Evolutionary conservation across 345 rosid species (phyloP).

Genomic region (Carallia brachiata): DNA sequence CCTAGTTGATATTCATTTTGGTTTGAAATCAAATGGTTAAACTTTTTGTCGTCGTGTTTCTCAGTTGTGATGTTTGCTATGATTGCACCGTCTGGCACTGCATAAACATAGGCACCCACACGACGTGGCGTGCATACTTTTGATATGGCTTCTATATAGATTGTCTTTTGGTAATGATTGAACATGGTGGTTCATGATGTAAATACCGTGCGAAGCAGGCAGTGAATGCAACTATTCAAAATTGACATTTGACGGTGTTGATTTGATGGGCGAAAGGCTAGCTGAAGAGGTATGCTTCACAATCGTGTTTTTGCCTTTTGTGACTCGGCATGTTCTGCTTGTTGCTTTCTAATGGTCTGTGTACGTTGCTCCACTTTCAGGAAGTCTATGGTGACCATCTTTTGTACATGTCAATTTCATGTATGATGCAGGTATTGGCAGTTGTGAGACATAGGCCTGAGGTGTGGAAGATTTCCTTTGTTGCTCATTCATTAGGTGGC

Average conservation of each 20-base stretch:
- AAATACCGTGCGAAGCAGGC: slow-evolving; percentile 44
- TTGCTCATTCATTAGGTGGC: slow-evolving; percentile 96
- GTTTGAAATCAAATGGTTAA: not conserved
- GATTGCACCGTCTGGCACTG: too few species aligned
- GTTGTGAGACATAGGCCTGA: slow-evolving; percentile 59
- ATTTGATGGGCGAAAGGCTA: slow-evolving; percentile 88
- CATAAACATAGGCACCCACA: too few species aligned
- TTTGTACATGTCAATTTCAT: not conserved
- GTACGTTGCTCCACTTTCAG: not conserved
- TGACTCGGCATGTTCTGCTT: not conserved
- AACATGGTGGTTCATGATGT: slow-evolving; percentile 6
- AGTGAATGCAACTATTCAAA: slow-evolving; percentile 75
- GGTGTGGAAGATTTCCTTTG: slow-evolving; percentile 76
- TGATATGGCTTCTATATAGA: not conserved
- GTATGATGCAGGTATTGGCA: slow-evolving; percentile 55
- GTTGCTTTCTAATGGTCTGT: slow-evolving; percentile 1
- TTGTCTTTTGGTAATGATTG: not conserved
- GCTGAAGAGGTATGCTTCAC: slow-evolving; percentile 68
- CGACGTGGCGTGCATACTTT: not conserved
- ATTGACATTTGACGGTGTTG: slow-evolving; percentile 90
- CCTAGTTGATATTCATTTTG: not conserved
- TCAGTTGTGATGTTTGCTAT: not conserved
- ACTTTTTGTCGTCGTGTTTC: not conserved
- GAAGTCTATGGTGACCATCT: not conserved
- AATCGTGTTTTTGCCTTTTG: not conserved